Percentiles rank a stretch among this genome's conserved stretches.
Conservation (phyloP, 2,329 filamentous ascomycete genomes). For the Rhexocercosporidium sp. region DNA sequence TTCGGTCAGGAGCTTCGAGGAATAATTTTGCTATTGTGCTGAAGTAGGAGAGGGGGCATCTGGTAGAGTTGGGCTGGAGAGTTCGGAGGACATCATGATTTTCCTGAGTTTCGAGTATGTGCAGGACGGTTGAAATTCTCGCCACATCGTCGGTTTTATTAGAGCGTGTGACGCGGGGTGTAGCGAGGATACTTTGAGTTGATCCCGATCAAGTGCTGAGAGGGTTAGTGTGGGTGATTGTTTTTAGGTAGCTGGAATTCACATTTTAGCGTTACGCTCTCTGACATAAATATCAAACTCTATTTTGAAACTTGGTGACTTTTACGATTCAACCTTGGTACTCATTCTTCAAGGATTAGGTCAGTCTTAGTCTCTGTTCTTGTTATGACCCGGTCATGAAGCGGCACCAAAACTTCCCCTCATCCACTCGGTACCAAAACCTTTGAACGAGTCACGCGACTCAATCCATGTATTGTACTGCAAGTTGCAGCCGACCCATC, state of each 20-base stretch:
- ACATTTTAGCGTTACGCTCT: background rate
- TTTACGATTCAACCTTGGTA: background rate
- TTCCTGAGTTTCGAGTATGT: background rate
- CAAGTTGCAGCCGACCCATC: background rate
- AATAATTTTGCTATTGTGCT: slow-evolving; percentile 93
- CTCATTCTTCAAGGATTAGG: background rate
- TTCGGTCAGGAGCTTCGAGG: slow-evolving; percentile 74
- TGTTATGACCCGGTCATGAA: background rate
- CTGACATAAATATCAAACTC: background rate
- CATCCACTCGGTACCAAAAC: too few relatives aligned
- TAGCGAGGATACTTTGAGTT: background rate
- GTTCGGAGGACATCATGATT: background rate
- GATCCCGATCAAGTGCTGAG: slow-evolving; percentile 38
- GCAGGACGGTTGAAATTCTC: too few relatives aligned
- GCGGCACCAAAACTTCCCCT: background rate
- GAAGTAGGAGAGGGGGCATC: slow-evolving; percentile 38
- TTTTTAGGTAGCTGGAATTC: background rate
- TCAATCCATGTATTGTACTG: too few relatives aligned
- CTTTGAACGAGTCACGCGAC: background rate
- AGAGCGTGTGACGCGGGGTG: background rate
- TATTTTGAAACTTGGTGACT: background rate
- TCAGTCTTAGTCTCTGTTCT: background rate
- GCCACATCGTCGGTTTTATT: background rate
- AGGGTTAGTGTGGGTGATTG: slow-evolving; percentile 14
- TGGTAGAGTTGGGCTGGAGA: background rate